Percentiles rank a stretch among this genome's conserved stretches.
phyloP scores from a whole-genome alignment of 2,329 filamentous ascomycete genomes.

The Pseudogymnoascus verrucosus region DNA sequence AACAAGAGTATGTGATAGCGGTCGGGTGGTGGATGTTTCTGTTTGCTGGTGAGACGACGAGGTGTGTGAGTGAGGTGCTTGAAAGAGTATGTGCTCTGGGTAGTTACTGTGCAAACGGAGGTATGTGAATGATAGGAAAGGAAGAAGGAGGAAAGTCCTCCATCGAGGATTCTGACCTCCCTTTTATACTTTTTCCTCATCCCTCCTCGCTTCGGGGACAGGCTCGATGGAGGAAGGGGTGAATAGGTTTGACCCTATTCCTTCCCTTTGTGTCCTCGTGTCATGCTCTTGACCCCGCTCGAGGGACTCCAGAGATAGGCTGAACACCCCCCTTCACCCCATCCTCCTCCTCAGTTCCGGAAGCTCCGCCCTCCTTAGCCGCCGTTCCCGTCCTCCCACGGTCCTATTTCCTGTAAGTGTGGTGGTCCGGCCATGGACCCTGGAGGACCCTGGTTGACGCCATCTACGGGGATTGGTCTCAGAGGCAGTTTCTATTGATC shows the following conservation, averaged over 20 bases:
- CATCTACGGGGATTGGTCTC: constrained; percentile 24
- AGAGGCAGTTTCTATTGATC: constrained; percentile 24
- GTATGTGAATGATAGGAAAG: constrained; percentile 36
- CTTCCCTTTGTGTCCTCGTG: constrained; percentile 20
- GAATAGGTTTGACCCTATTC: constrained; percentile 29
- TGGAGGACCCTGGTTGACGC: constrained; percentile 21
- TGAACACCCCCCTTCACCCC: constrained; percentile 19
- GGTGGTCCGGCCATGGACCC: constrained; percentile 23
- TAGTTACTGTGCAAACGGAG: constrained; percentile 9
- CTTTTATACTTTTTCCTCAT: constrained; percentile 56
- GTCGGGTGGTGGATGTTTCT: constrained; percentile 15
- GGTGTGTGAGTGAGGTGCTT: constrained; percentile 20
- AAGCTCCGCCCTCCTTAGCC: constrained; percentile 15
- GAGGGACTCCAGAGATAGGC: constrained; percentile 26
- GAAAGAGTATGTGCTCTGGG: constrained; percentile 17
- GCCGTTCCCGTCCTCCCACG: constrained; percentile 23
- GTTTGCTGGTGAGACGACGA: constrained; percentile 17
- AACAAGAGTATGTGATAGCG: constrained; percentile 17
- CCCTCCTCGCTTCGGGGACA: constrained; percentile 24
- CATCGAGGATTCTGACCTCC: constrained; percentile 40
- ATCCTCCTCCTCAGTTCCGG: constrained; percentile 14
- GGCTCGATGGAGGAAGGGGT: constrained; percentile 19
- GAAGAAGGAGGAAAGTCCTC: constrained; percentile 42
- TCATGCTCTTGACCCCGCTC: constrained; percentile 31
- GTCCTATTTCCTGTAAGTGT: constrained; percentile 24